Percentiles rank a stretch among this genome's conserved stretches.
Conservation (phyloP, 2,329 filamentous ascomycete species). For the Alternaria triticimaculans region DNA sequence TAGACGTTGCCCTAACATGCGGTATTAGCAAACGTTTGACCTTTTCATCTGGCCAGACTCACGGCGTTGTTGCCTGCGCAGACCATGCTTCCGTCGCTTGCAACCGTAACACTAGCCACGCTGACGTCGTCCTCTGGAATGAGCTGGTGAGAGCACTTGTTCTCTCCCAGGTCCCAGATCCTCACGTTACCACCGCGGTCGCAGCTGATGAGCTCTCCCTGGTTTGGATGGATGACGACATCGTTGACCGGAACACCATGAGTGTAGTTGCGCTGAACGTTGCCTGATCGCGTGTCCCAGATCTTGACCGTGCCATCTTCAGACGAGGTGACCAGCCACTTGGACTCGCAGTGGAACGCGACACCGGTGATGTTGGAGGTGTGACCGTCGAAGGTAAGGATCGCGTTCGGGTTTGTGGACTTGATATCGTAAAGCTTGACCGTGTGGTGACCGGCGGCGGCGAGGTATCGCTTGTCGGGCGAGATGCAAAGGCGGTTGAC, state of each 20-base stretch:
- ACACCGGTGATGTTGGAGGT: constrained; percentile 95
- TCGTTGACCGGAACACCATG: constrained; percentile 92
- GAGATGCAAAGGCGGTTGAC: constrained; percentile 98
- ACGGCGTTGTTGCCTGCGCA: constrained; percentile 93
- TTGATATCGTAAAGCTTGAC: constrained; percentile 99
- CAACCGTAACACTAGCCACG: constrained; percentile 93
- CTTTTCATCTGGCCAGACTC: constrained; percentile 37
- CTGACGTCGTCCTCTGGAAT: constrained; percentile 96
- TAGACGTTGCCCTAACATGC: constrained; percentile 83
- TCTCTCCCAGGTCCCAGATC: constrained; percentile 96
- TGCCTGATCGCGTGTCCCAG: constrained; percentile 88
- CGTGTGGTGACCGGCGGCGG: constrained; percentile 79
- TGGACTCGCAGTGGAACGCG: constrained; percentile 97
- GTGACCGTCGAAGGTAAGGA: constrained; percentile 95
- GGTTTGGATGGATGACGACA: constrained; percentile 99
- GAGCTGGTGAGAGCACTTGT: constrained; percentile 94
- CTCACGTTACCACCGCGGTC: constrained; percentile 91
- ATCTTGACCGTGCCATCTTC: constrained; percentile 98
- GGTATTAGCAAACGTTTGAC: not conserved
- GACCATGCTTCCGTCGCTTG: constrained; percentile 88
- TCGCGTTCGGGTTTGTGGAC: constrained; percentile 91
- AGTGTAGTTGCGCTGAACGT: constrained; percentile 89
- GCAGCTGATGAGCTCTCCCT: constrained; percentile 96
- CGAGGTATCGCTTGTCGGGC: constrained; percentile 94
- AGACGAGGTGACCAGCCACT: constrained; percentile 99